phyloP scores from a whole-genome alignment of 108 stramenopile genomes.

The Pseudonitzschia delicatissima region DNA sequence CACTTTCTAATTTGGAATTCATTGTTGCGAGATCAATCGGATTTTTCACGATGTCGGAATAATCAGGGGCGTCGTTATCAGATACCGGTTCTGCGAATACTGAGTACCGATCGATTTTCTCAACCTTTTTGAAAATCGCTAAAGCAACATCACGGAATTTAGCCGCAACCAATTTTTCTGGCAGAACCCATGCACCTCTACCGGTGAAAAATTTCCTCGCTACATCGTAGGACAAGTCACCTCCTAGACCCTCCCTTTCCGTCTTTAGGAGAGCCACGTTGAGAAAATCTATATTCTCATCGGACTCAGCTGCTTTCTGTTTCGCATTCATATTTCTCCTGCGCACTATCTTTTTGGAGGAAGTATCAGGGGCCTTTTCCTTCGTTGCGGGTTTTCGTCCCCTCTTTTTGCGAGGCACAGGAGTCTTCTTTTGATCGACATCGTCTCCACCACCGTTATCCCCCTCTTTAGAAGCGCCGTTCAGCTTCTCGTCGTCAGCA shows the following conservation, averaged over 20 bases:
- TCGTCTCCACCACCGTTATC: constrained; percentile 7
- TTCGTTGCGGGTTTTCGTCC: neutral
- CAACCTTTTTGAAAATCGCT: constrained; percentile 49
- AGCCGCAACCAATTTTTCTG: constrained; percentile 30
- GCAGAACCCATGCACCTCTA: constrained; percentile 65
- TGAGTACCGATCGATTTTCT: constrained; percentile 54
- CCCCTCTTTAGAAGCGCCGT: neutral
- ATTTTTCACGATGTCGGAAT: constrained; percentile 56
- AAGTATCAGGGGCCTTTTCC: neutral
- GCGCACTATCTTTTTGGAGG: neutral
- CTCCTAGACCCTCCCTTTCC: constrained; percentile 32
- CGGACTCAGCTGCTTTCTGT: neutral
- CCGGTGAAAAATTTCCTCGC: constrained; percentile 49
- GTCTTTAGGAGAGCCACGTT: constrained; percentile 43
- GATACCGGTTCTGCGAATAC: constrained; percentile 72
- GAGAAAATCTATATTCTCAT: constrained; percentile 17
- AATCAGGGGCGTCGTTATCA: constrained; percentile 72
- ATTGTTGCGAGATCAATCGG: constrained; percentile 80
- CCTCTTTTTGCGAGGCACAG: neutral
- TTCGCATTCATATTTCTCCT: neutral
- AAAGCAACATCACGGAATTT: constrained; percentile 63
- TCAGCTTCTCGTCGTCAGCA: constrained; percentile 10
- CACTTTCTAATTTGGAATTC: constrained; percentile 60
- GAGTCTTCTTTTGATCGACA: neutral
- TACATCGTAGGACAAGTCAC: constrained; percentile 44